A percentile compares a stretch with the other conserved stretches of the same genome.
Evolutionary conservation across 140 eudicot genomes (phyloP).

Genomic region (Anethum foeniculum): DNA sequence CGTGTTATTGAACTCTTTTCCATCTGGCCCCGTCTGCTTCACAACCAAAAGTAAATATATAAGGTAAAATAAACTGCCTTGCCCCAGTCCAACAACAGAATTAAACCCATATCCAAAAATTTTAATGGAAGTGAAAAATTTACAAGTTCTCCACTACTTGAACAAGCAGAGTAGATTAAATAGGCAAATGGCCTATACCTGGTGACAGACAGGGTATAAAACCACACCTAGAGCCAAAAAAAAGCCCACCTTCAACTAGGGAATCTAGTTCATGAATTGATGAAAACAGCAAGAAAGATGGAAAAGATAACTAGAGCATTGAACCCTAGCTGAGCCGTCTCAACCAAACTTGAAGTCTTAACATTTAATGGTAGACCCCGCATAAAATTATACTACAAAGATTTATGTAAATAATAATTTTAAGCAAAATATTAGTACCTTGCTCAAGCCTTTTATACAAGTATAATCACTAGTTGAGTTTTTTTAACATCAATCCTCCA

Average conservation of each 20-base stretch:
- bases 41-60: not conserved
- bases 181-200: not conserved
- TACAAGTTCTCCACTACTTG: not conserved
- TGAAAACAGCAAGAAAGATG: not conserved
- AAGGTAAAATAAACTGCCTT: not conserved
- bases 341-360: not conserved
- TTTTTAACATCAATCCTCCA: not conserved
- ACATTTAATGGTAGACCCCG: not conserved
- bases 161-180: not conserved
- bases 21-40: constrained; percentile 84
- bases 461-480: not conserved
- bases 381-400: not conserved
- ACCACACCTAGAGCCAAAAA: not conserved
- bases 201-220: not conserved
- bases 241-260: not conserved
- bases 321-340: not conserved
- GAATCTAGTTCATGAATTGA: not conserved
- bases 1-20: constrained; percentile 77
- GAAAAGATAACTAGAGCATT: not conserved
- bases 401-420: not conserved
- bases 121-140: not conserved
- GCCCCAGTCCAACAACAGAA: not conserved
- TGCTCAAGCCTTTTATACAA: not conserved
- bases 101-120: not conserved
- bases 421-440: not conserved